Evolutionary conservation across 2,329 filamentous ascomycete genomes (phyloP), one percentile per base, ranked within the genome.

Genomic region (Aspergillus sp.): DNA sequence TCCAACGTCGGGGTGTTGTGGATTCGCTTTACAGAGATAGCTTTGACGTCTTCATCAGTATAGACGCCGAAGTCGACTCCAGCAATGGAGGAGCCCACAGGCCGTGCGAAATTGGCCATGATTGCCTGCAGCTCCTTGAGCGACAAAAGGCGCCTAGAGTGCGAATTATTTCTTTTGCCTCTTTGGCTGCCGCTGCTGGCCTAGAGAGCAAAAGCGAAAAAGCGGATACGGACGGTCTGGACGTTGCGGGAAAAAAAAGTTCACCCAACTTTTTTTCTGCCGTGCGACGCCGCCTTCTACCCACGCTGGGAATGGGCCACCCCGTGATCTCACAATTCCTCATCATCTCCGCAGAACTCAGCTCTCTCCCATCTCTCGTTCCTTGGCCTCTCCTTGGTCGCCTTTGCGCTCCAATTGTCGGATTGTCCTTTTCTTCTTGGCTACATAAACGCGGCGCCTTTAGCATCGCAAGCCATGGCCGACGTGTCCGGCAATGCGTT

Each of bases 1-100:
- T 97, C 94, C 71, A 97, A 94, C n/a, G 94, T 96, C 60, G 83
- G 89, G 47, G 91, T 87, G 76, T 95, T 95, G 67, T 95, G 88
- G 64, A 99, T 95, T 73, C 86, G 85, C 78, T 94, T 94, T 61
- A 96, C 94, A 8, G 94, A 99, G 63, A 97, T 85, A 55, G 86
- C 82, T 69, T 86, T 86, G 69, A 99, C 91, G 72, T 99, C 93
- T 55, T 87, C 80, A 47, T 86, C 80, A 17, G 88, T 85, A 61
- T 97, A 84, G 67, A 95, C 90, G 43, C 85, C 86, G 73, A 99
- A 99, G 70, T 95, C 89, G 66, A 99, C 90, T 69, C 87, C 87
- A 70, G 87, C 83, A 66, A 99, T 88, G 68, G 86, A 81, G 66
- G 91, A 95, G 59, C 88, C 82, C 57, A 96, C 83, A 42, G 94